Base-by-base conservation (phyloP, 2,329 filamentous ascomycete genomes). In the Elsinoe ampelina region DNA sequence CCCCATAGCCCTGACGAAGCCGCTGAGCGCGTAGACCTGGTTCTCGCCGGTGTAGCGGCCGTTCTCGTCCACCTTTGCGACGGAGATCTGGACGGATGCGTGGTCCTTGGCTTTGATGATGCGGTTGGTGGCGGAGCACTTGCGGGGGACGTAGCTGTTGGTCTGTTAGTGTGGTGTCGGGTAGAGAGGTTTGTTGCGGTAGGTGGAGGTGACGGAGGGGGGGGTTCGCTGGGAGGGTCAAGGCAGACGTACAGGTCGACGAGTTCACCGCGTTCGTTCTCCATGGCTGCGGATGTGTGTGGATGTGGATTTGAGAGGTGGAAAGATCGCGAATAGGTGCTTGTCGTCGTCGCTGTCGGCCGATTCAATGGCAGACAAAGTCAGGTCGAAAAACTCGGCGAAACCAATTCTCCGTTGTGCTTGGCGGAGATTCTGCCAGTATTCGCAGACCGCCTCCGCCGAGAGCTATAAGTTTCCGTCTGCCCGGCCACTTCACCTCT, bases 101-200 rank as follows among this genome's bases (percentile, higher is more conserved):
- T 98, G 93, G 80, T 98, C 93, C 82, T 97, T 96, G 82, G 93
- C 90, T 83, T 96, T 96, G 86, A 98, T 97, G 83, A 97, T 96
- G 80, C 93, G 89, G 89, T 95, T 95, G 77, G 92, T 95, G 70
- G 91, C 91, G 77, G 84, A 89, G 88, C 92, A 97, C 83, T 96
- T 97, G 83, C 92, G 89, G 75, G 90, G 90, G 82, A 95, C 88
- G 85, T 95, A 95, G 76, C 89, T 95, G 73, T 63, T 64, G 32
- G 58, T 35, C 54, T 45, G 64, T 72, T 63, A 73, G 67, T 64
- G 63, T 58, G 47, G 51, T 57, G 20, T 55, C 19, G 36, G 10
- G 38, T 1, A 22, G 56, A 13, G 43, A 56, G 17, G 34, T 41
- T 8, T 38, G 45, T 26, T n/a, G 48, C n/a, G 34, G 36, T 42